Conservation (phyloP, 805 yeast genomes). For the Sugiyamaella valdiviana region DNA sequence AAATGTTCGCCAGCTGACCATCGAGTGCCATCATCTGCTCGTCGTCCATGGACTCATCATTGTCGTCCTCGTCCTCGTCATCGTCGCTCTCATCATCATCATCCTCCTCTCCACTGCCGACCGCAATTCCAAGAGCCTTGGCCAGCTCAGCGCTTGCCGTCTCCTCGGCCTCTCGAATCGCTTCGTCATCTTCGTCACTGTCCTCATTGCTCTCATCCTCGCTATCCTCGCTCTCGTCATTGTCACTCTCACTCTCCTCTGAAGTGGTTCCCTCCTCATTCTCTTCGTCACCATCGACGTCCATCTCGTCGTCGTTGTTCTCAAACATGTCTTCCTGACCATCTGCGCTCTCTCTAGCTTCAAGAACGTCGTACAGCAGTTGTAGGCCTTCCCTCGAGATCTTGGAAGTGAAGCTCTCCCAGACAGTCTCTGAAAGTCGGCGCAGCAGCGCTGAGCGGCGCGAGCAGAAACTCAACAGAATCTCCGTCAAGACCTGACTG, state of each 20-base stretch:
- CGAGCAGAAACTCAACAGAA: slow-evolving; percentile 50
- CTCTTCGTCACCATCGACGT: slow-evolving; percentile 42
- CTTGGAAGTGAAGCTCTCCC: slow-evolving; percentile 50
- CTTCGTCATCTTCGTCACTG: slow-evolving; percentile 34
- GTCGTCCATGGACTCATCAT: slow-evolving; percentile 85
- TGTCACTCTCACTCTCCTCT: slow-evolving; percentile 34
- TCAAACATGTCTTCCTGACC: slow-evolving; percentile 77
- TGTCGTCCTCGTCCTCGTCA: slow-evolving; percentile 48
- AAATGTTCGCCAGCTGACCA: slow-evolving; percentile 72
- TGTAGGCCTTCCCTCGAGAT: slow-evolving; percentile 42
- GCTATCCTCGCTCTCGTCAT: slow-evolving; percentile 33
- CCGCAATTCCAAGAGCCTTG: slow-evolving; percentile 20
- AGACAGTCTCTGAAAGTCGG: slow-evolving; percentile 48
- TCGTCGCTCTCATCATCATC: slow-evolving; percentile 29
- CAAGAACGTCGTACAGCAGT: slow-evolving; percentile 48
- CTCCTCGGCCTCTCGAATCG: slow-evolving; percentile 33
- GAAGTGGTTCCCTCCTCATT: slow-evolving; percentile 28
- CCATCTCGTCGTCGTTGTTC: slow-evolving; percentile 46
- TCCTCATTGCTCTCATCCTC: slow-evolving; percentile 35
- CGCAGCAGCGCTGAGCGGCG: slow-evolving; percentile 54
- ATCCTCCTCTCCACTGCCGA: too few species aligned
- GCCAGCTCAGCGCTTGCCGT: slow-evolving; percentile 35
- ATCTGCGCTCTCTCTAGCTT: slow-evolving; percentile 68
- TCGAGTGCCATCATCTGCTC: slow-evolving; percentile 96
- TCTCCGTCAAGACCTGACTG: slow-evolving; percentile 50